Conservation (phyloP, 2,329 filamentous ascomycete species). For the Neofusicoccum kwambonambiense region DNA sequence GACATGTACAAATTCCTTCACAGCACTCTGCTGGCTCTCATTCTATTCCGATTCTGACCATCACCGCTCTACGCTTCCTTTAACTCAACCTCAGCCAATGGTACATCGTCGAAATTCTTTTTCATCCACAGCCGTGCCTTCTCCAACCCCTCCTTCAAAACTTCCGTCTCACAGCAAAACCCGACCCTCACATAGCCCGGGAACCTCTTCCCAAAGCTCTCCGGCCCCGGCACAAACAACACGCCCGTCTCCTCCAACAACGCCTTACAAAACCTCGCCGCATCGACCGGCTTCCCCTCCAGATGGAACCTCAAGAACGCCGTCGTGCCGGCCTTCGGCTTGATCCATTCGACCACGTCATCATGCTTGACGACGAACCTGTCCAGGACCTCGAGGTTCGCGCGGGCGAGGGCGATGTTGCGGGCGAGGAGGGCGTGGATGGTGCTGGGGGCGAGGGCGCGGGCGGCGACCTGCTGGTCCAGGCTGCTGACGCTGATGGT, state of each 20-base stretch:
- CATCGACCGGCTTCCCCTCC: conserved; percentile 64
- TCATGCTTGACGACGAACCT: conserved; percentile 65
- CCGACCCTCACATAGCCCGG: conserved; percentile 75
- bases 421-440: conserved; percentile 62
- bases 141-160: conserved; percentile 66
- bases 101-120: conserved; percentile 55
- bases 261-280: conserved; percentile 68
- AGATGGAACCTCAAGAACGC: conserved; percentile 70
- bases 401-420: conserved; percentile 66
- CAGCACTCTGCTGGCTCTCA: no score
- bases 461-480: conserved; percentile 75
- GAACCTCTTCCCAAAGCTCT: conserved; percentile 72
- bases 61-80: neutral
- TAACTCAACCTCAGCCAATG: conserved; percentile 28
- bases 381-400: conserved; percentile 66
- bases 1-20: neutral
- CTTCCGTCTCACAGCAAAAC: conserved; percentile 68
- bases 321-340: conserved; percentile 75
- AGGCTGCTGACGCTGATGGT: conserved; percentile 83
- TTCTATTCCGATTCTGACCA: neutral
- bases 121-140: conserved; percentile 55
- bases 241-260: conserved; percentile 69
- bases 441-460: conserved; percentile 65
- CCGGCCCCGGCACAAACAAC: conserved; percentile 70
- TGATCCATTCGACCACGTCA: conserved; percentile 66